phyloP scores from a whole-genome alignment of 1,284 basidiomycete genomes.

The Malassezia brasiliensis region DNA sequence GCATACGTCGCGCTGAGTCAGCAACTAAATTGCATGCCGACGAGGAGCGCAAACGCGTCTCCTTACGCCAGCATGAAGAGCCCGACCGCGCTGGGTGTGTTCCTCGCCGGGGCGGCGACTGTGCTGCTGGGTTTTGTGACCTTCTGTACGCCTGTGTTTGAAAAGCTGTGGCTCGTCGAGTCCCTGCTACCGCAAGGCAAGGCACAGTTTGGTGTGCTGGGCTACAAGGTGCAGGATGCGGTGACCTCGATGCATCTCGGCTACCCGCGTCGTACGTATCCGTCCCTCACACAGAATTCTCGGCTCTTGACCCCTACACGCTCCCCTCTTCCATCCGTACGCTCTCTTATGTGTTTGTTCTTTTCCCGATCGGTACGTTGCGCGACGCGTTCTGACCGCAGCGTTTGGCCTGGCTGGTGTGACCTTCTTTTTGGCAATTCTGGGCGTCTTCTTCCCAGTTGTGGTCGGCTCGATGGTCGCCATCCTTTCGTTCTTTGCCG shows the following conservation, averaged over 20 bases:
- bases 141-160: constrained; percentile 9
- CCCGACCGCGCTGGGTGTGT: neutral
- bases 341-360: constrained; percentile 9
- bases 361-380: constrained; percentile 12
- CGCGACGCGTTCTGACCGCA: neutral
- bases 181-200: neutral
- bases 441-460: neutral
- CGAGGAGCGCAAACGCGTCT: neutral
- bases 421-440: neutral
- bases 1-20: constrained; percentile 2
- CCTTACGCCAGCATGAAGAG: constrained; percentile 1
- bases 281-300: neutral
- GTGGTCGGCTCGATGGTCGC: neutral
- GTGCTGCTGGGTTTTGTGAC: constrained; percentile 14
- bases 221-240: constrained; percentile 2
- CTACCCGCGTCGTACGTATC: constrained; percentile 1
- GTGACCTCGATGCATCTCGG: constrained; percentile 1
- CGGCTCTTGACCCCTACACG: neutral
- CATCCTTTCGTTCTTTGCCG: neutral
- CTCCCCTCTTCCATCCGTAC: neutral
- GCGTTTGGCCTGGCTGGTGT: constrained; percentile 10
- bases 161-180: constrained; percentile 4
- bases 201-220: constrained; percentile 4
- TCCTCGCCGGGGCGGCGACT: constrained; percentile 2
- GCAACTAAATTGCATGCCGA: neutral